Base-by-base conservation (phyloP, 2,329 filamentous ascomycete species). In the Clarireedia sp. region DNA sequence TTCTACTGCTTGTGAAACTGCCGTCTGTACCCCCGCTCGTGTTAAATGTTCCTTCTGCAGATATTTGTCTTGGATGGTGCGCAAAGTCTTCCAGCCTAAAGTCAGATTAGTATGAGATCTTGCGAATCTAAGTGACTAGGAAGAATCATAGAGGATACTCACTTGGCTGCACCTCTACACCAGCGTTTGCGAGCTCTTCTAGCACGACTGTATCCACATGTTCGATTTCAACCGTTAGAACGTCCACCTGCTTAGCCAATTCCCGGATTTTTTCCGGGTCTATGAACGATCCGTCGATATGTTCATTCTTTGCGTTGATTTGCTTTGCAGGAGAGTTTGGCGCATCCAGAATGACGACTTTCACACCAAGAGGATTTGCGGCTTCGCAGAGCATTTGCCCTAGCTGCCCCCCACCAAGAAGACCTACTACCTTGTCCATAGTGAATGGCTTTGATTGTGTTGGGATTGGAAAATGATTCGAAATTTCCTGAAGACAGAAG, bases 381-480 rank as follows among this genome's bases (percentile, higher is more conserved):
- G 87, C 85, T 74, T 97, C 90, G 61, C 88, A 86, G 19, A 97
- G 81, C 94, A 97, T 97, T 62, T 89, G 88, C 58, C 92, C 94
- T 41, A 99, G 80, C 74, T 91, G 88, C 65, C 88, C 88, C 51
- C 78, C 78, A 36, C 78, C 79, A 55, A 81, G 73, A 48, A 81
- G 74, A 58, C 78, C 79, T 45, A 69, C 56, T 52, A 56, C 65
- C 6, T 62, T 62, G 24, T 67, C 59, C 66, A 67, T 67, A 19
- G 38, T 16, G 12, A 33, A 33, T 3, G 12, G 29, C 29, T 33
- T 33, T 14, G 29, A 33, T 33, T 33, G 29, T 33, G 29, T 9
- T 33, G 12, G 29, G 12, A 9, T 26, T 1, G 9, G 3, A 14
- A 9, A 9, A 33, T 12, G 9, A 5, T 14, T 12, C 12, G 24